Percentiles rank a stretch among this genome's conserved stretches.
phyloP scores from a whole-genome alignment of 495 filamentous ascomycete genomes.

The Aspergillus biplanus region DNA sequence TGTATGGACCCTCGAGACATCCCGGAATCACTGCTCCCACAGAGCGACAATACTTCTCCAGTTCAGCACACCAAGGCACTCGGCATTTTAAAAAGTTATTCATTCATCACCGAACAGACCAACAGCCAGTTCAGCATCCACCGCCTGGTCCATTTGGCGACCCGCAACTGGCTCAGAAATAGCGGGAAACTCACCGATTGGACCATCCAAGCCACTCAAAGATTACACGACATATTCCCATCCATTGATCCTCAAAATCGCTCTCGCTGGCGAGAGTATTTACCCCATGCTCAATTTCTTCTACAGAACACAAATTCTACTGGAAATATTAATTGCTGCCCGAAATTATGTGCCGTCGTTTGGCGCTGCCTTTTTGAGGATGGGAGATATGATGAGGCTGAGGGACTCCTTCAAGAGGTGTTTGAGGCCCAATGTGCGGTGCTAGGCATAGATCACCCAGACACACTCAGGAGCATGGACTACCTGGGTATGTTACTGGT shows the following conservation, averaged over 20 bases:
- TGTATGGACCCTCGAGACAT: background rate
- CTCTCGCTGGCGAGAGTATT: slow-evolving; percentile 30
- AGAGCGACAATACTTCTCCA: too few relatives aligned
- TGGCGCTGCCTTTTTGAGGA: background rate
- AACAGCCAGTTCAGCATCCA: too few relatives aligned
- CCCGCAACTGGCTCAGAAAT: slow-evolving; percentile 18
- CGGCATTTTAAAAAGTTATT: too few relatives aligned
- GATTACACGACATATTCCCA: slow-evolving; percentile 23
- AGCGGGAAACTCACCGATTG: slow-evolving; percentile 14
- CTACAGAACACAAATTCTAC: background rate
- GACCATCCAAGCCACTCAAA: slow-evolving; percentile 8
- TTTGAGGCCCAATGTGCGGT: background rate
- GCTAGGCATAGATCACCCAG: background rate
- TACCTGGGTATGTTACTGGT: background rate
- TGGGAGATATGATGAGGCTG: background rate
- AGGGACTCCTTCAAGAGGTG: background rate
- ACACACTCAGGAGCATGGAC: too few relatives aligned
- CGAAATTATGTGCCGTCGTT: background rate
- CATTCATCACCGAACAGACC: too few relatives aligned
- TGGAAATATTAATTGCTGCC: too few relatives aligned
- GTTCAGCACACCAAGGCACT: too few relatives aligned
- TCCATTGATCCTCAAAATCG: slow-evolving; percentile 28
- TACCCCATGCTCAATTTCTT: slow-evolving; percentile 29
- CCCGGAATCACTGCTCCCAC: background rate
- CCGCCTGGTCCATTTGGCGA: too few relatives aligned